Evolutionary conservation across 1,139 yeast genomes (phyloP), one percentile per base, ranked within the genome.

Genomic region (Taphrina deformans): DNA sequence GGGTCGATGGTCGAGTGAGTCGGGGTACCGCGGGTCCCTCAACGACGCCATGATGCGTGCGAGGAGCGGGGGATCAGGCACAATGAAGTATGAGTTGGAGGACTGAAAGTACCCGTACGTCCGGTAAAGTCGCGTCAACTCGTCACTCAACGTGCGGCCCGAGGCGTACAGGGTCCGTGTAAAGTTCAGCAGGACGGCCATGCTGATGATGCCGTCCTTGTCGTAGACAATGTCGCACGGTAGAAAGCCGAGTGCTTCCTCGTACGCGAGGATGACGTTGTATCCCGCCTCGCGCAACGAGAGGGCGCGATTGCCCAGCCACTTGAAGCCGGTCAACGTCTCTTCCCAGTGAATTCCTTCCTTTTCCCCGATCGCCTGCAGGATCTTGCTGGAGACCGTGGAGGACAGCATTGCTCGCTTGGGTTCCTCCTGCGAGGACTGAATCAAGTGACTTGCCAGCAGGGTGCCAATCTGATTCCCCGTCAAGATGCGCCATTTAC

Each of bases 221-320:
- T 93, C 99, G 75, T 88, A 90, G 55, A 88, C 89, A n/a, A 84
- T 80, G 27, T 83, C 79, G 48, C 24, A 44, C 72, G 91, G 89
- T 97, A 93, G 90, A 77, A 85, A 93, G 2, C 99, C 99, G 70
- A 93, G 88, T 3, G 98, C 98, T 73, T 93, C 99, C 75, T 93
- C 99, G 73, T 83, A 93, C 0, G 89, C 97, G 78, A 91, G 90
- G 0, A 97, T 96, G 1, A 92, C 96, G 5, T 65, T 71, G 71
- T 74, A 85, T 0, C 96, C 96, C 48, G 82, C 75, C 0, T 74
- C 70, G 69, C 87, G 90, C 66, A 89, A 78, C 27, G 86, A 89
- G 41, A 87, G 84, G 0, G 97, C 96, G 69, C 85, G 83, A 74
- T 93, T 93, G 1, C 98, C 99, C 60, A 93, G 88, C 99, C 99